phyloP scores from a whole-genome alignment of 1,139 yeast species.

The Magnusiomyces suaveolens region DNA sequence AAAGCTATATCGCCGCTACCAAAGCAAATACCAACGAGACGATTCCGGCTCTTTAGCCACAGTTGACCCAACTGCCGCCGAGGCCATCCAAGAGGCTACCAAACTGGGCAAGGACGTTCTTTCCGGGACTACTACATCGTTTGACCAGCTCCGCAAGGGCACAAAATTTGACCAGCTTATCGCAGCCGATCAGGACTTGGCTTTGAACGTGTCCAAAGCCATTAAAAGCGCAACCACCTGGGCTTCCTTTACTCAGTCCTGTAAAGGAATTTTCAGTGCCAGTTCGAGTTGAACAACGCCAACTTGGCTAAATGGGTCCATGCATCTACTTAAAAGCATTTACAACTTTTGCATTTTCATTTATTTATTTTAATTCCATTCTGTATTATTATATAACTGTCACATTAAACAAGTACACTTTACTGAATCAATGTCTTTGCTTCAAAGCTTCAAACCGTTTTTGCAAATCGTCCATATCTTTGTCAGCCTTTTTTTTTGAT shows the following conservation, averaged over 20 bases:
- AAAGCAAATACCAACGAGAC: slow-evolving; percentile 25
- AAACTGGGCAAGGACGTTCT: not conserved
- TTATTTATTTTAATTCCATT: no score
- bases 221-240: slow-evolving; percentile 53
- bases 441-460: slow-evolving; percentile 44
- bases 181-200: slow-evolving; percentile 36
- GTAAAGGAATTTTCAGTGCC: slow-evolving; percentile 69
- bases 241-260: slow-evolving; percentile 66
- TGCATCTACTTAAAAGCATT: slow-evolving; percentile 49
- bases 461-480: slow-evolving; percentile 44
- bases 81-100: not conserved
- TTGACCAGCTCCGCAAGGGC: slow-evolving; percentile 5
- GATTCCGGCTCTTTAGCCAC: not conserved
- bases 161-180: slow-evolving; percentile 33
- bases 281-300: slow-evolving; percentile 69
- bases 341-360: no score
- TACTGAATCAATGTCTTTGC: not conserved
- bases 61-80: not conserved
- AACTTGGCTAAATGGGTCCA: slow-evolving; percentile 65
- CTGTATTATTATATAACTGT: no score
- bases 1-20: slow-evolving; percentile 38
- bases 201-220: slow-evolving; percentile 35
- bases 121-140: not conserved
- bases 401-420: no score
- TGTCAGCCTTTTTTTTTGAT: slow-evolving; percentile 21